phyloP scores from a whole-genome alignment of 2,329 filamentous ascomycete genomes.

The Leptographium flavum region DNA sequence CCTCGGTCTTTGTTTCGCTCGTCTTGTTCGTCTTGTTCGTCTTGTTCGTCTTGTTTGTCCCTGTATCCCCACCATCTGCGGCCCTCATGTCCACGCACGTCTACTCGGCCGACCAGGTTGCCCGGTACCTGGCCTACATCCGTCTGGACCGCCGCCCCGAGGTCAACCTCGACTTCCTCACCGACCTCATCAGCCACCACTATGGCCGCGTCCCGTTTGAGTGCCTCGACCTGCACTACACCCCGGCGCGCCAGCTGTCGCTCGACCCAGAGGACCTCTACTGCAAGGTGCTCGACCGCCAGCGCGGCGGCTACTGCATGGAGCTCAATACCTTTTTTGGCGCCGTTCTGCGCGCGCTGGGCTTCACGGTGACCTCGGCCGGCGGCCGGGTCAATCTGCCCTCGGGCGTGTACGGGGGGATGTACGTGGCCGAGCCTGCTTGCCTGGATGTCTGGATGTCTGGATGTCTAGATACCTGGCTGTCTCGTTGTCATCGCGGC shows the following conservation, averaged over 20 bases:
- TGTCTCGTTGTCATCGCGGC: not conserved
- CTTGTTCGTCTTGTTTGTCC: too few relatives aligned
- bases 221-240: constrained; percentile 37
- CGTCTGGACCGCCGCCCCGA: not conserved
- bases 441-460: not conserved
- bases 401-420: constrained; percentile 12
- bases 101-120: constrained; percentile 1
- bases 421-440: too few relatives aligned
- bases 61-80: too few relatives aligned
- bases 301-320: constrained; percentile 40
- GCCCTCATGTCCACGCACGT: not conserved
- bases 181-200: constrained; percentile 23
- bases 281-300: constrained; percentile 23
- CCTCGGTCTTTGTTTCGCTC: too few relatives aligned
- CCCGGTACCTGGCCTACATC: constrained; percentile 2
- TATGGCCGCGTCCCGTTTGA: constrained; percentile 39
- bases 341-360: constrained; percentile 30
- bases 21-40: too few relatives aligned
- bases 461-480: too few relatives aligned
- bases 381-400: constrained; percentile 1
- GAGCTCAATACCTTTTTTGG: constrained; percentile 31
- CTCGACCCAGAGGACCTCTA: constrained; percentile 18
- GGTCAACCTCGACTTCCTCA: constrained; percentile 15
- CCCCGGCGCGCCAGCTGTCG: constrained; percentile 13
- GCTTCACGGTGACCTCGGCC: constrained; percentile 30